Conservation (phyloP, 148 eudicot genomes). For the Rhododendron molle region DNA sequence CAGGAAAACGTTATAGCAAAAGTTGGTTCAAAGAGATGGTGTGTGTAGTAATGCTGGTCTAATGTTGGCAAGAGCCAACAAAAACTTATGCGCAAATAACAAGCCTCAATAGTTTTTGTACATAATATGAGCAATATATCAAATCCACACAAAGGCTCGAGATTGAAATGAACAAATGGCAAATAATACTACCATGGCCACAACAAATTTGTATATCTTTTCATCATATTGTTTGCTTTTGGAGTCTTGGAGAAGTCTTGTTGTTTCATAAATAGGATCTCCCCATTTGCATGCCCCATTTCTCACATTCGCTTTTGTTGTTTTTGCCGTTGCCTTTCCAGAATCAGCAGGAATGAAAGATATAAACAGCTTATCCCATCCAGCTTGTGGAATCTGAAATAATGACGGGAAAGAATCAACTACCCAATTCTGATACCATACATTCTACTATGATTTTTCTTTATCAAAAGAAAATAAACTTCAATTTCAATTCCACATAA, state of each 20-base stretch:
- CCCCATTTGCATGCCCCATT: slow-evolving; percentile 96
- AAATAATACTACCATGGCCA: slow-evolving; percentile 65
- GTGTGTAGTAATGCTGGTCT: background rate
- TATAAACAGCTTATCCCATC: slow-evolving; percentile 94
- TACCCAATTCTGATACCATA: background rate
- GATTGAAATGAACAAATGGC: background rate
- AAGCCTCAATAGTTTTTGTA: background rate
- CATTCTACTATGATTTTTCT: background rate
- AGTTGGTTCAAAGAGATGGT: slow-evolving; percentile 2
- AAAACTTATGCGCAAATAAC: background rate
- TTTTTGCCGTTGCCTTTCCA: slow-evolving; percentile 84
- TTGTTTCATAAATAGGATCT: slow-evolving; percentile 97
- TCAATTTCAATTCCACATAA: background rate
- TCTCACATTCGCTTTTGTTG: slow-evolving; percentile 90
- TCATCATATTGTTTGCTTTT: slow-evolving; percentile 81
- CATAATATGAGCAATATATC: background rate
- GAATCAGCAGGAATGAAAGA: slow-evolving; percentile 80
- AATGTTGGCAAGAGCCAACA: background rate
- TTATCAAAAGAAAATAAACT: background rate
- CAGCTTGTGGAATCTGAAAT: slow-evolving; percentile 75
- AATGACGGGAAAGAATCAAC: background rate
- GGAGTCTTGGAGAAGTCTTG: slow-evolving; percentile 87
- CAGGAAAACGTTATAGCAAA: slow-evolving; percentile 1
- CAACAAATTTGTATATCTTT: slow-evolving; percentile 88
- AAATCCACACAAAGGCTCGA: background rate